phyloP scores from a whole-genome alignment of 2,329 filamentous ascomycete genomes.

The Monascus ruber region DNA sequence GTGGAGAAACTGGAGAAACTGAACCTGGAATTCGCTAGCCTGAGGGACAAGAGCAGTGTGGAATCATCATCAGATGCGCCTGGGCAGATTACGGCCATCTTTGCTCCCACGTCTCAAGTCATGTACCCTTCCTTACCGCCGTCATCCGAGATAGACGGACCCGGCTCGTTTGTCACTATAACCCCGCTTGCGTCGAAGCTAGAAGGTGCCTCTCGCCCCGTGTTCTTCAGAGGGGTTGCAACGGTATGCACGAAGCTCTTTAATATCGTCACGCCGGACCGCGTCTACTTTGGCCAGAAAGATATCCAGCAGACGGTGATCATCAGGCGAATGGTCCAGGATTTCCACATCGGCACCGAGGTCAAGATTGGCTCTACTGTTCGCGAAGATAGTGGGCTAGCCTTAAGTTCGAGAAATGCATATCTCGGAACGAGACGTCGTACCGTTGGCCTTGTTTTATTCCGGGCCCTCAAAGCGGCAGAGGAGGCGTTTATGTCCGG shows the following conservation, averaged over 20 bases:
- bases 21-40: constrained; percentile 59
- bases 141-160: constrained; percentile 58
- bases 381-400: constrained; percentile 70
- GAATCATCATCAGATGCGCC: neutral
- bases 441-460: constrained; percentile 59
- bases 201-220: constrained; percentile 75
- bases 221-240: constrained; percentile 92
- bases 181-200: constrained; percentile 71
- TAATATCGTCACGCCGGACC: constrained; percentile 66
- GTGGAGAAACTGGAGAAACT: constrained; percentile 54
- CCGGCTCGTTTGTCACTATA: constrained; percentile 83
- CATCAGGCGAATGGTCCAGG: constrained; percentile 72
- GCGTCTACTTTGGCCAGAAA: constrained; percentile 92
- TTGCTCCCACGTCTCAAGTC: constrained; percentile 67
- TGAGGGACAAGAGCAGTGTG: constrained; percentile 23
- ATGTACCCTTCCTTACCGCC: constrained; percentile 84
- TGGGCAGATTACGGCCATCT: constrained; percentile 69
- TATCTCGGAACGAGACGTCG: constrained; percentile 73
- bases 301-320: constrained; percentile 94
- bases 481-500: constrained; percentile 52
- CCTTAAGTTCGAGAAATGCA: constrained; percentile 85
- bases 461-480: constrained; percentile 56
- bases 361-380: constrained; percentile 65
- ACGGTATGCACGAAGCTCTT: constrained; percentile 94
- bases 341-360: constrained; percentile 69